Percentiles rank a stretch among this genome's conserved stretches.
These are phyloP conservation scores for Gossypium stocksii DNA, from an alignment of 345 rosid genomes.

Conservation along the genomic window DNA sequence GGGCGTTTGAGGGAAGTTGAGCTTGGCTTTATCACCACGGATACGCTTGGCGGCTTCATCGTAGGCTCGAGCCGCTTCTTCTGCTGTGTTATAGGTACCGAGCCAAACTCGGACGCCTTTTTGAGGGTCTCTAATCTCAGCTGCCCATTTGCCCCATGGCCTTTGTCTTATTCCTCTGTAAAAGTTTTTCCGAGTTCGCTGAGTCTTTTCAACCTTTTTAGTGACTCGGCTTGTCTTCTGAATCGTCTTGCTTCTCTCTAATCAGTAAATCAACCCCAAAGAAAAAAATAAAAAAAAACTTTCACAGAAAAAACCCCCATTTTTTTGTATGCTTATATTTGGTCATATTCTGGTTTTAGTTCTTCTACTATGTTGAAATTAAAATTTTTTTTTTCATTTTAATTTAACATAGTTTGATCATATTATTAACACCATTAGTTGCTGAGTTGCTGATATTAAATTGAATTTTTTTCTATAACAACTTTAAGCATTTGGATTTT, in stretches of 20 bases:
- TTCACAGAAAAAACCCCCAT: too few relatives aligned
- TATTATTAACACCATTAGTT: too few relatives aligned
- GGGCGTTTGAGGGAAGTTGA: constrained; percentile 53
- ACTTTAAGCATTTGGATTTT: too few relatives aligned
- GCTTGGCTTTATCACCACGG: constrained; percentile 93
- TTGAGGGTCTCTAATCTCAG: constrained; percentile 84
- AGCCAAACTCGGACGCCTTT: constrained; percentile 93
- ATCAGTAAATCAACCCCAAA: background rate
- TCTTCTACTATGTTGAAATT: too few relatives aligned
- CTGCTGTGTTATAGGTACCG: constrained; percentile 77
- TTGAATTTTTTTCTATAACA: too few relatives aligned
- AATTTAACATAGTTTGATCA: too few relatives aligned
- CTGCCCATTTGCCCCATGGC: constrained; percentile 98
- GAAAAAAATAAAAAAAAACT: background rate
- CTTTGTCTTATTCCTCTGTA: constrained; percentile 87
- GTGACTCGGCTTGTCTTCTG: constrained; percentile 14
- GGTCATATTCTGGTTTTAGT: too few relatives aligned
- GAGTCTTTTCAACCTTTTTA: constrained; percentile 21
- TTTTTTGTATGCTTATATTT: too few relatives aligned
- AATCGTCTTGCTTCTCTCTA: constrained; percentile 15
- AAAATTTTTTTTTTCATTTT: too few relatives aligned
- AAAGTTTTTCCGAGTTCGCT: constrained; percentile 60
- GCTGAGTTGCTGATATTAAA: too few relatives aligned
- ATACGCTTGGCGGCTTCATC: constrained; percentile 84
- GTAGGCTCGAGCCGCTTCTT: constrained; percentile 86